These are phyloP conservation scores for Vitis rotundifolia DNA, from an alignment of 164 flowering plant species.

Conservation along the genomic window DNA sequence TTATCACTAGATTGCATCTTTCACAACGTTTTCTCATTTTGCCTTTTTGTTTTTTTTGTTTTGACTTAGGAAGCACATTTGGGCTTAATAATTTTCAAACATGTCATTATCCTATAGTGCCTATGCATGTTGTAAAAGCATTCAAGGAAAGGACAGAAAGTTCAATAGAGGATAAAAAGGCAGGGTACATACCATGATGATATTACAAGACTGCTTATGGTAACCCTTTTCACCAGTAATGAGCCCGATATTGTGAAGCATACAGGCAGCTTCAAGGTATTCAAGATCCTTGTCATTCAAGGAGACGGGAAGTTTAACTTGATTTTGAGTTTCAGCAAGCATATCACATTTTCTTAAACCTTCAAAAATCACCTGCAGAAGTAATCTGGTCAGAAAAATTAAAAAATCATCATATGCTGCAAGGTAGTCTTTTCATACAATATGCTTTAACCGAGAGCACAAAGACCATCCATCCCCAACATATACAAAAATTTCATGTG, in stretches of 20 bases:
- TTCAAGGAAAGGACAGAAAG: not conserved
- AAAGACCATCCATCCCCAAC: no score
- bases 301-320: constrained; percentile 12
- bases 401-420: no score
- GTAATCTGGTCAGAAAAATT: constrained; percentile 1
- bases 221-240: constrained; percentile 61
- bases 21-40: no score
- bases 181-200: constrained; percentile 50
- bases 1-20: no score
- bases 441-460: no score
- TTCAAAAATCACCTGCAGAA: constrained; percentile 52
- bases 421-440: no score
- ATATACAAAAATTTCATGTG: no score
- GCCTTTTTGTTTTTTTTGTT: no score
- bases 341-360: constrained; percentile 40
- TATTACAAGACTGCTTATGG: constrained; percentile 59
- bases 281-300: constrained; percentile 63
- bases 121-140: not conserved
- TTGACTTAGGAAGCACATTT: no score
- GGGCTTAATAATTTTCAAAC: no score
- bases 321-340: constrained; percentile 19
- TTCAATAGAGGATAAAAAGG: constrained; percentile 5
- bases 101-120: not conserved
- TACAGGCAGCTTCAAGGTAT: constrained; percentile 78
- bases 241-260: constrained; percentile 70